Conservation (phyloP, 2,329 filamentous ascomycete genomes). For the Chrysoporthe cubensis region DNA sequence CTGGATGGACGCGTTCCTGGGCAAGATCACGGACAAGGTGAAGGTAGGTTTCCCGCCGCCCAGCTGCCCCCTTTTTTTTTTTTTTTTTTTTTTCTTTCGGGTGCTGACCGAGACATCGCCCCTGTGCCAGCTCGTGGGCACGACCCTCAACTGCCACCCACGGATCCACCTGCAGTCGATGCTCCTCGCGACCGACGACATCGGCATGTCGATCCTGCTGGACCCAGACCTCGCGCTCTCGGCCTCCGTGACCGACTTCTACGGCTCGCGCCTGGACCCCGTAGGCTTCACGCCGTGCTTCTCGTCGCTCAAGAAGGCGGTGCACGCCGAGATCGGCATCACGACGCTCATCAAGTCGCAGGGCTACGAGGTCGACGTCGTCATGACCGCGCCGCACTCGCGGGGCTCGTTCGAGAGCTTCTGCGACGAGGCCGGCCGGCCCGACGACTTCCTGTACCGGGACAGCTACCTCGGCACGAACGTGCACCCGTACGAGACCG, state of each 20-base stretch:
- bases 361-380: constrained; percentile 38
- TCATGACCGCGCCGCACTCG: constrained; percentile 38
- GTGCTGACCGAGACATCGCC: background rate
- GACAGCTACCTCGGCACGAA: constrained; percentile 38
- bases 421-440: constrained; percentile 19
- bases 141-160: constrained; percentile 40
- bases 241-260: constrained; percentile 30
- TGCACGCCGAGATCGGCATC: constrained; percentile 36
- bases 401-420: constrained; percentile 22
- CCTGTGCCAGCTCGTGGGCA: constrained; percentile 39
- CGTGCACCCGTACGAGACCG: constrained; percentile 44
- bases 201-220: constrained; percentile 39
- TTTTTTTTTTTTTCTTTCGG: background rate
- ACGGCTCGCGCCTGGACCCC: constrained; percentile 31
- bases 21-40: constrained; percentile 37
- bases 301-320: constrained; percentile 31
- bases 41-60: constrained; percentile 34
- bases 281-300: constrained; percentile 37
- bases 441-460: constrained; percentile 35
- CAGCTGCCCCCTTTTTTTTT: no score
- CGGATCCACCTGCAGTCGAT: constrained; percentile 40
- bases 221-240: constrained; percentile 33
- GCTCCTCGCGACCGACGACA: constrained; percentile 40
- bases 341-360: constrained; percentile 33
- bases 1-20: constrained; percentile 40